These are phyloP conservation scores for Fusarium solani-melongenae DNA, from an alignment of 2,329 filamentous ascomycete species.

Conservation along the genomic window DNA sequence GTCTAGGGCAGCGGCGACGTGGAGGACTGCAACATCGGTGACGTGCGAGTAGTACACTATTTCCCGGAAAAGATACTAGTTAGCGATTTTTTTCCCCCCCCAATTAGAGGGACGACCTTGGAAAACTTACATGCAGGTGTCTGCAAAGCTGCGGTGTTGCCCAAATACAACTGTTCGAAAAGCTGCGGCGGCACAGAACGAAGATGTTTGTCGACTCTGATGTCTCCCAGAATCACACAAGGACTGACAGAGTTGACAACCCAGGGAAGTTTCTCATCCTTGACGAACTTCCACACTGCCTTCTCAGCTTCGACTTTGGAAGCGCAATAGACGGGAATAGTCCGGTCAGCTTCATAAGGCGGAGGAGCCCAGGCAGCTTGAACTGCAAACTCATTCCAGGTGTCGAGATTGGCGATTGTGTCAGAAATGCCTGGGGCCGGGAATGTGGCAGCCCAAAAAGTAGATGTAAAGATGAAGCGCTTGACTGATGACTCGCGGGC, in stretches of 20 bases:
- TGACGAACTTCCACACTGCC: slow-evolving; percentile 35
- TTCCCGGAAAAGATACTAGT: neutral
- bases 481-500: slow-evolving; percentile 26
- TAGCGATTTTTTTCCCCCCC: neutral
- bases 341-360: slow-evolving; percentile 21
- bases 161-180: slow-evolving; percentile 30
- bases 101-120: neutral
- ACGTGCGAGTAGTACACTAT: slow-evolving; percentile 39
- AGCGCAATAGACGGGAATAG: slow-evolving; percentile 16
- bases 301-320: slow-evolving; percentile 32
- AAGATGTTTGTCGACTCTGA: slow-evolving; percentile 19
- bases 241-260: slow-evolving; percentile 33
- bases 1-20: slow-evolving; percentile 29
- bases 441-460: slow-evolving; percentile 28
- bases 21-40: slow-evolving; percentile 29
- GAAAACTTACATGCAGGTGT: slow-evolving; percentile 19
- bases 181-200: slow-evolving; percentile 31
- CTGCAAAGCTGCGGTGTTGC: slow-evolving; percentile 10
- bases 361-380: slow-evolving; percentile 27
- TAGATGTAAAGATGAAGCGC: slow-evolving; percentile 32
- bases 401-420: slow-evolving; percentile 18
- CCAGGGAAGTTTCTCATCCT: slow-evolving; percentile 29
- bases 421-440: slow-evolving; percentile 6
- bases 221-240: slow-evolving; percentile 24
- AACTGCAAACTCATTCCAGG: slow-evolving; percentile 32